Evolutionary conservation across 2,329 filamentous ascomycete genomes (phyloP), one percentile per base, ranked within the genome.

Genomic region (Sporothrix variecibatus): DNA sequence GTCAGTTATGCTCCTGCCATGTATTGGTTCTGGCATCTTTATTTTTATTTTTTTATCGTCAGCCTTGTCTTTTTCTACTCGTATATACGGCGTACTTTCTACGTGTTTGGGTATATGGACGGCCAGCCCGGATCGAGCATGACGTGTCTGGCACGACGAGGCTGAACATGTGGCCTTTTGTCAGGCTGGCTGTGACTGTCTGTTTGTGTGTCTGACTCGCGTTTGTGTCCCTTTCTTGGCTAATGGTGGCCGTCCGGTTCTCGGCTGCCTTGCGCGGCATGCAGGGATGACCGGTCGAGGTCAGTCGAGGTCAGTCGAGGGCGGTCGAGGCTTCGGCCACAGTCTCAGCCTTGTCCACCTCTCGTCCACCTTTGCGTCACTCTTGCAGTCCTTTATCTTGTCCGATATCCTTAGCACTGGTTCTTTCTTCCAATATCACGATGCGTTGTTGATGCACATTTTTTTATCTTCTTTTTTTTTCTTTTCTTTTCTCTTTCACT

Each of bases 111-210:
- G 11, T n/a, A n/a, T 23, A 2, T 67, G 23, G 31, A 38, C 38
- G 60, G 38, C n/a, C 62, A 28, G 11, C 23, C 23, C 11, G 23
- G 8, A 28, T 26, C 8, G 12, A 28, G 15, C 20, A 17, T 28
- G 38, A 67, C 62, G 38, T 67, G 38, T 46, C 62, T 40, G 38
- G 62, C 34, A 34, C 38, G 38, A 28, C 62, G 23, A 67, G 38
- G 62, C 62, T 67, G 62, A 67, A 67, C 38, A 67, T 67, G 62
- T 67, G 62, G 62, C 38, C 23, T 17, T 46, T 38, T 67, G 62
- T 40, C 38, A 40, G 60, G 60, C n/a, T 40, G 58, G 23, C 15
- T 40, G 20, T 64, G 60, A 15, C 34, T 60, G 26, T n/a, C 11
- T 60, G 56, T 1, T 20, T 65, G 56, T 1, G 20, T 65, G 60